Conservation (phyloP, 2,329 filamentous ascomycete species). For the Stemphylium beticola region DNA sequence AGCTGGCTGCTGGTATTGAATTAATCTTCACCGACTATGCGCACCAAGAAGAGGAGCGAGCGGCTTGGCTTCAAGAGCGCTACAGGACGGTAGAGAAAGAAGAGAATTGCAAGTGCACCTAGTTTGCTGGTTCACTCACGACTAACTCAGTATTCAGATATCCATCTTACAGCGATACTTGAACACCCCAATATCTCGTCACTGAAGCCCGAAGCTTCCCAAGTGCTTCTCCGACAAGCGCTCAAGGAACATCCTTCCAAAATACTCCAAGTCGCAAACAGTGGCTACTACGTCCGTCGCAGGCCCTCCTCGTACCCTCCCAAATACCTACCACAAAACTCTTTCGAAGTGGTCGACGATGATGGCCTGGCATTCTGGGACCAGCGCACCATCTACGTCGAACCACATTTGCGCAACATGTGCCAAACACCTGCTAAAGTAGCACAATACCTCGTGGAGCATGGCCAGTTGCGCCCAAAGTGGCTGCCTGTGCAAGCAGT, state of each 20-base stretch:
- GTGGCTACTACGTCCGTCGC: conserved; percentile 41
- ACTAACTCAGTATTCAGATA: conserved; percentile 23
- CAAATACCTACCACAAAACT: conserved; percentile 35
- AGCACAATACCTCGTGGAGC: conserved; percentile 38
- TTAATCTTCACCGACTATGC: conserved; percentile 47
- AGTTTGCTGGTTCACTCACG: background rate
- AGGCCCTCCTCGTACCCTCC: conserved; percentile 38
- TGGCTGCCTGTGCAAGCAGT: conserved; percentile 47
- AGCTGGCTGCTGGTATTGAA: conserved; percentile 40
- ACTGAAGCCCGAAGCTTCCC: conserved; percentile 42
- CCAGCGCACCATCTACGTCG: conserved; percentile 46
- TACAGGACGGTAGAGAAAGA: conserved; percentile 33
- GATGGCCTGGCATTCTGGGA: conserved; percentile 45
- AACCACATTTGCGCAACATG: conserved; percentile 42
- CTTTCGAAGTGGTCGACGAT: conserved; percentile 34
- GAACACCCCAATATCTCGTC: conserved; percentile 36
- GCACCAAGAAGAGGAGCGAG: conserved; percentile 34
- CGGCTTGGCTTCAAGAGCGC: conserved; percentile 34
- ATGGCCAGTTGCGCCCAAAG: conserved; percentile 38
- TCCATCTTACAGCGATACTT: conserved; percentile 43
- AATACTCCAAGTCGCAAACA: conserved; percentile 31
- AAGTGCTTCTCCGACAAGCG: conserved; percentile 36
- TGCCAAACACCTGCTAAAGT: conserved; percentile 41
- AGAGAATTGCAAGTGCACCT: conserved; percentile 28
- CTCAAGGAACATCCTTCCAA: conserved; percentile 26